Base-by-base conservation (phyloP, 345 rosid species). In the Microcos paniculata region DNA sequence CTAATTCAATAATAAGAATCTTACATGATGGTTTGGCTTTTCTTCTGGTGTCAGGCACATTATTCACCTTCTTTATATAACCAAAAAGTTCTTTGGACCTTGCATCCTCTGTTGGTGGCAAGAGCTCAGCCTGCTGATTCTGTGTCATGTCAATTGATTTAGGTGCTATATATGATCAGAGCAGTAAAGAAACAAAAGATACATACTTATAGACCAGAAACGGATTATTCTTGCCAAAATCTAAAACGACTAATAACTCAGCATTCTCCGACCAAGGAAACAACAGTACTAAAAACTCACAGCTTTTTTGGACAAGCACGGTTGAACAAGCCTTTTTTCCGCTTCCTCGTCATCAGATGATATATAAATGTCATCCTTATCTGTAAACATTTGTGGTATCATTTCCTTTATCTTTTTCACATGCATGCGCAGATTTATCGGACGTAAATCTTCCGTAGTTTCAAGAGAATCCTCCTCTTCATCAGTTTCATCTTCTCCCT, bases 281-380 rank as follows among this genome's bases (percentile, higher is more conserved):
- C n/a, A 64, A 6, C 2, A 14, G 23, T 72, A 35, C 42, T 15
- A 28, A 58, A 51, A 49, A 89, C 96, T 85, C 87, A 96, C 99
- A 79, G 88, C 75, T 86, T 87, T 92, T 77, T 76, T 76, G 76
- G 74, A 86, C 30, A 90, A 69, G 73, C 78, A 61, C 80, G 85
- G 89, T 77, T 82, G 86, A 68, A 59, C 80, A 31, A 79, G 80
- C 76, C 70, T 86, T 67, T 79, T 82, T 70, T 93, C 98, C 33
- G 85, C 82, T 86, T 90, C 98, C 76, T 95, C 98, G 5, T 96
- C 98, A 55, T 96, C 97, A 55, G 99, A 96, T 75, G 98, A 90
- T 51, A 89, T 56, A 76, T 92, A 96, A 38, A 75, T 74, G 73
- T 92, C 99, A 80, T 90, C 89, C 66, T 89, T 84, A 71, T 96